Evolutionary conservation across 495 filamentous ascomycete species (phyloP).

Genomic region (Daldinia grandis): DNA sequence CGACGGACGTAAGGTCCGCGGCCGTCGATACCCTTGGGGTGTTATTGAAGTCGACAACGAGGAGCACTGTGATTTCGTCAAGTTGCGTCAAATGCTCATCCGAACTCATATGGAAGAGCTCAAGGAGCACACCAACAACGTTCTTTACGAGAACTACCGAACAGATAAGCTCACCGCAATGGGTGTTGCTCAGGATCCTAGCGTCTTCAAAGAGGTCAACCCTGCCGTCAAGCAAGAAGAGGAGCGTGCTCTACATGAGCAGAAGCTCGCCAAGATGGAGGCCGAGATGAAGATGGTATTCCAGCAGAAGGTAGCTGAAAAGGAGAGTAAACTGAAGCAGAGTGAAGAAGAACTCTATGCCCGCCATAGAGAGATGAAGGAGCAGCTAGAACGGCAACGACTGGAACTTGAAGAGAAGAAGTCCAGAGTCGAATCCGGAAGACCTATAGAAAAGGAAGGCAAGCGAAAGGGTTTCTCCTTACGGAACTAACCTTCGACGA

Average conservation of each 20-base stretch:
- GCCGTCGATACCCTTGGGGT: slow-evolving; percentile 97
- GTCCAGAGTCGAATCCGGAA: slow-evolving; percentile 85
- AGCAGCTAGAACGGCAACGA: slow-evolving; percentile 94
- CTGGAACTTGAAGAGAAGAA: slow-evolving; percentile 98
- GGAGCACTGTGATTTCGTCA: slow-evolving; percentile 99
- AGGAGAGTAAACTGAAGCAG: slow-evolving; percentile 99
- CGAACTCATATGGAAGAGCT: slow-evolving; percentile 99
- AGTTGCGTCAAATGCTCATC: slow-evolving; percentile 99
- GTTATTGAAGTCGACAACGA: slow-evolving; percentile 99
- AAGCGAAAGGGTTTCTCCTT: slow-evolving; percentile 98
- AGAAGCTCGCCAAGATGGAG: slow-evolving; percentile 99
- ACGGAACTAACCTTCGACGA: slow-evolving; percentile 66
- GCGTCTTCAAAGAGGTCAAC: slow-evolving; percentile 99
- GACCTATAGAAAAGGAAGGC: slow-evolving; percentile 96
- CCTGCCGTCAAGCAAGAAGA: slow-evolving; percentile 99
- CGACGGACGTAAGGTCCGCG: slow-evolving; percentile 95
- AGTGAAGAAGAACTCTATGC: slow-evolving; percentile 99
- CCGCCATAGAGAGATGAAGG: slow-evolving; percentile 99
- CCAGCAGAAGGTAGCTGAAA: slow-evolving; percentile 99
- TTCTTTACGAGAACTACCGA: slow-evolving; percentile 98
- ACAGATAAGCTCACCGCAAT: slow-evolving; percentile 98
- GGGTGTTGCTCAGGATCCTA: slow-evolving; percentile 98
- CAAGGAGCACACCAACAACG: slow-evolving; percentile 99
- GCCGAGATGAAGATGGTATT: slow-evolving; percentile 99
- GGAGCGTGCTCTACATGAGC: slow-evolving; percentile 95